A percentile compares a stretch with the other conserved stretches of the same genome.
phyloP scores from a whole-genome alignment of 2,329 filamentous ascomycete species.

The Trichoderma polysporum region DNA sequence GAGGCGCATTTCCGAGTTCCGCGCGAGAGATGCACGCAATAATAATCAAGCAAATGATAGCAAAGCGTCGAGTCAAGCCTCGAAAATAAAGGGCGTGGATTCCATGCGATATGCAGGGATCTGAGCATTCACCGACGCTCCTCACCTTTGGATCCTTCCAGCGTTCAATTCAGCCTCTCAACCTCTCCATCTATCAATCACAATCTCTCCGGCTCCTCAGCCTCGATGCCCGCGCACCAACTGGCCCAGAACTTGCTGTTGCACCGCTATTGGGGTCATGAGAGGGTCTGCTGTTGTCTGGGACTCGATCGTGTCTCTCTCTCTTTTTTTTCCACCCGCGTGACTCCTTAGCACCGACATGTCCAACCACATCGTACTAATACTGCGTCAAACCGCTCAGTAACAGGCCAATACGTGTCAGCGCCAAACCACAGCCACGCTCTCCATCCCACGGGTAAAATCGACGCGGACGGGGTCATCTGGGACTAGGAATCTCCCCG shows the following conservation, averaged over 20 bases:
- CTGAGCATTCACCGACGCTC: background rate
- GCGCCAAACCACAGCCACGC: conserved; percentile 15
- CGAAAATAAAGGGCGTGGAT: background rate
- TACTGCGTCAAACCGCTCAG: background rate
- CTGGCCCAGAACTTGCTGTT: background rate
- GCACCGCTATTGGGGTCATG: background rate
- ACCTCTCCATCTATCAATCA: background rate
- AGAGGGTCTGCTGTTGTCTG: background rate
- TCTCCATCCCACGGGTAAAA: background rate
- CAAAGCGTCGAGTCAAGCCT: background rate
- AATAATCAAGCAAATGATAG: background rate
- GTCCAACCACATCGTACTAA: conserved; percentile 8
- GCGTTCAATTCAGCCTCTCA: background rate
- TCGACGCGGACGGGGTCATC: background rate
- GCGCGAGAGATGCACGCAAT: background rate
- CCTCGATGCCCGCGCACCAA: background rate
- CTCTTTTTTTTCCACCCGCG: background rate
- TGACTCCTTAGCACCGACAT: conserved; percentile 13
- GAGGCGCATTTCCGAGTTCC: background rate
- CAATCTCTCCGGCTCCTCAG: background rate
- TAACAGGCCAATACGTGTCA: conserved; percentile 11
- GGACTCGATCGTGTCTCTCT: background rate
- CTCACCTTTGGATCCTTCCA: background rate
- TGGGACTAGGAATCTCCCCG: background rate
- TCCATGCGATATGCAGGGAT: background rate